Conservation (phyloP, 2,329 filamentous ascomycete species). For the Pseudocercospora ulei region DNA sequence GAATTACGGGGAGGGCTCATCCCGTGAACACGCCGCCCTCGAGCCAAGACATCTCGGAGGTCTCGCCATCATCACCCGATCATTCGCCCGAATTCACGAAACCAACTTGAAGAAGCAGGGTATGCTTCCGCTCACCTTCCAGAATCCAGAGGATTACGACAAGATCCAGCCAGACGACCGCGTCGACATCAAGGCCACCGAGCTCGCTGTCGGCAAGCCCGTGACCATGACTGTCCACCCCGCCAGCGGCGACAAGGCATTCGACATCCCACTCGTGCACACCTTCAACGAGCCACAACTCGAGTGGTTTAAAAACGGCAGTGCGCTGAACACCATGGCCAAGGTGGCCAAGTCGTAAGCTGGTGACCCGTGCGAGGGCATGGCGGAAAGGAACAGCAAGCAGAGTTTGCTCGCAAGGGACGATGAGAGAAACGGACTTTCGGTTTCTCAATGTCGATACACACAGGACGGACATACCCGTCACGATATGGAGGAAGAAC, state of each 20-base stretch:
- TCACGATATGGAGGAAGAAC: constrained; percentile 15
- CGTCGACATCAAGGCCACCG: constrained; percentile 78
- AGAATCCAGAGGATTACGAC: constrained; percentile 92
- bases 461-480: constrained; percentile 19
- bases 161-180: constrained; percentile 89
- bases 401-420: constrained; percentile 10
- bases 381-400: constrained; percentile 9
- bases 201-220: constrained; percentile 86
- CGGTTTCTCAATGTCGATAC: constrained; percentile 17
- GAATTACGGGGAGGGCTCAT: constrained; percentile 98
- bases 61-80: constrained; percentile 89
- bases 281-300: constrained; percentile 98
- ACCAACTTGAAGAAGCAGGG: constrained; percentile 99
- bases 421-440: constrained; percentile 15
- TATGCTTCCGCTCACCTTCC: constrained; percentile 96
- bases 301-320: constrained; percentile 98
- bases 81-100: constrained; percentile 98
- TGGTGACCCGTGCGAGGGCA: constrained; percentile 5
- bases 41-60: constrained; percentile 96
- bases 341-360: constrained; percentile 44
- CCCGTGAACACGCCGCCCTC: constrained; percentile 94
- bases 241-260: constrained; percentile 63
- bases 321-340: constrained; percentile 96
- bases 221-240: constrained; percentile 87
- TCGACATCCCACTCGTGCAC: constrained; percentile 76